Evolutionary conservation across 306 rosid genomes (phyloP), one percentile per base, ranked within the genome.

Genomic region (Lagenaria siceraria): DNA sequence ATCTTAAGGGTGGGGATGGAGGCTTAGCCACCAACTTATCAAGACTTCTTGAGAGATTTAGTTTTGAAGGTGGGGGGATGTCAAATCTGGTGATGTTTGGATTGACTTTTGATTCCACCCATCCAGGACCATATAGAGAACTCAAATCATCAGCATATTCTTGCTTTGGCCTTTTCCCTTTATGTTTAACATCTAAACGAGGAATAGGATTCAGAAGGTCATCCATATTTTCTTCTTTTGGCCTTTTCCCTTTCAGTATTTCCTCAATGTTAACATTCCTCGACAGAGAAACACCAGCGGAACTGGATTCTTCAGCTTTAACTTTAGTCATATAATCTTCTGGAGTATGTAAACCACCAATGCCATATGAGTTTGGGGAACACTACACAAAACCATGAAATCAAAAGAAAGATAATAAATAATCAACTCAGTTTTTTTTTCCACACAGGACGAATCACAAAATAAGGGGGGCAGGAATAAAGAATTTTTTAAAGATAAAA

Each of bases 21-120:
- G 88, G 86, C 66, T 85, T 89, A 27, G 85, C 86, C 15, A 82
- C 87, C 83, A 84, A 72, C 49, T 21, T 78, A 25, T 70, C 84
- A 43, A 85, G 82, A 80, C 78, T 70, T 81, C 85, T 87, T 8
- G 83, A 61, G 19, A 84, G 89, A 78, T 79, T 90, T 77, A 79
- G 77, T 69, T 42, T 83, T 82, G 82, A 24, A 55, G 75, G 83
- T 58, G 65, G 78, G 2, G 87, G 79, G 82, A 81, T 78, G 76
- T 51, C 86, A 29, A 15, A 24, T 56, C 75, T 74, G 62, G 83
- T 65, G 77, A 71, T 59, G 42, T 82, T 75, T 48, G 82, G 22
- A 82, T 87, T 86, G 12, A 88, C 81, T 77, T 79, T 87, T 74
- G 89, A 93, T 81, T 89, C 96, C 71, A 81, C 56, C 90, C 91